Percentiles rank a stretch among this genome's conserved stretches.
Conservation (phyloP, 192 early-diverging fungal species). For the Podila verticillata region DNA sequence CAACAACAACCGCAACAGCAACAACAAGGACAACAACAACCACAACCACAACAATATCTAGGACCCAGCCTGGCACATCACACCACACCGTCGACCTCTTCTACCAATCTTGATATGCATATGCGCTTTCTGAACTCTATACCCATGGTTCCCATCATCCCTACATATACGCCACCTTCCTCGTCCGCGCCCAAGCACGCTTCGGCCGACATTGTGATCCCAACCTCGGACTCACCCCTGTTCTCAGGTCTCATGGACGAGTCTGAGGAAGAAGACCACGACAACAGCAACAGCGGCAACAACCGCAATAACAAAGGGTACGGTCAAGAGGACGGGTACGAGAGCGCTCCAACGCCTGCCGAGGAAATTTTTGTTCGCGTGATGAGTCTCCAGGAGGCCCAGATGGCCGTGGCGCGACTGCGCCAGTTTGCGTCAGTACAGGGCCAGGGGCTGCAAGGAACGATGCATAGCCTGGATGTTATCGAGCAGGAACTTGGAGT, state of each 20-base stretch:
- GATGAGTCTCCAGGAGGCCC: conserved; percentile 14
- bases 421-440: conserved; percentile 11
- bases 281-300: neutral
- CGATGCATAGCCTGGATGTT: conserved; percentile 9
- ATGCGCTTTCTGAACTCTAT: conserved; percentile 22
- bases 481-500: conserved; percentile 20
- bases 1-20: too few relatives aligned
- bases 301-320: neutral
- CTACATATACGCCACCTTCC: neutral
- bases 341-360: neutral
- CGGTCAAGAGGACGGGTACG: neutral
- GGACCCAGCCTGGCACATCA: neutral
- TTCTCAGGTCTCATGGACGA: neutral
- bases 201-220: neutral
- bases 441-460: conserved; percentile 7
- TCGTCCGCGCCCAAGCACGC: neutral
- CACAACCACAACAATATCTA: neutral
- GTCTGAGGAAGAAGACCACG: neutral
- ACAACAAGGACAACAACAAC: too few relatives aligned
- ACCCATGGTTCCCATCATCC: conserved; percentile 1
- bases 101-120: conserved; percentile 4
- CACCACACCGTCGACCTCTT: neutral
- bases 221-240: neutral
- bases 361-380: neutral
- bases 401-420: conserved; percentile 7